Evolutionary conservation across 2,329 filamentous ascomycete species (phyloP).

Genomic region (Hypoxylon sp.): DNA sequence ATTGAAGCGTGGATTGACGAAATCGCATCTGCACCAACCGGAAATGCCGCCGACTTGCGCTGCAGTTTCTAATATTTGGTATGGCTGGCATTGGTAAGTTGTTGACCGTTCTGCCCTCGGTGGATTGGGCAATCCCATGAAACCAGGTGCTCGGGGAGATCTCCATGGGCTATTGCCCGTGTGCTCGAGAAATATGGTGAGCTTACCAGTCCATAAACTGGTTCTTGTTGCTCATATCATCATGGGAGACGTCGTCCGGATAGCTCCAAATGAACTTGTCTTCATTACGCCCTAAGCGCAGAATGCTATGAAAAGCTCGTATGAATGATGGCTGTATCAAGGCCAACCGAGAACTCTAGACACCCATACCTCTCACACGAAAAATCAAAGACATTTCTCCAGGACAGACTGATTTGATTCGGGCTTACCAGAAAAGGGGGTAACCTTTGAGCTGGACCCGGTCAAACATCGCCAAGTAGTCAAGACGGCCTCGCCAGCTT

Average conservation of each 20-base stretch:
- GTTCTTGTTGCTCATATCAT: background rate
- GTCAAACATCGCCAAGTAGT: constrained; percentile 15
- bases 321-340: too few species aligned
- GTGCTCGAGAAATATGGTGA: background rate
- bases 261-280: background rate
- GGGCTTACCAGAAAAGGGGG: constrained; percentile 4
- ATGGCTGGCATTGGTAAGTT: background rate
- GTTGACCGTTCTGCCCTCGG: background rate
- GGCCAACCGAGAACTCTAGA: constrained; percentile 6
- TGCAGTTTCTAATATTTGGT: background rate
- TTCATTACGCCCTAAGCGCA: background rate
- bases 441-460: constrained; percentile 19
- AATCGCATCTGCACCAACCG: too few species aligned
- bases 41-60: too few species aligned
- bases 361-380: constrained; percentile 5
- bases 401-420: constrained; percentile 3
- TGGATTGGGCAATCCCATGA: background rate
- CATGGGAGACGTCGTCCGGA: background rate
- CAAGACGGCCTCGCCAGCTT: constrained; percentile 15
- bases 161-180: background rate
- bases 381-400: constrained; percentile 11
- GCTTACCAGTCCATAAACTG: background rate
- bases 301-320: background rate
- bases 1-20: too few species aligned
- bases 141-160: background rate